phyloP scores from a whole-genome alignment of 805 yeast species.

The Metschnikowia aberdeeniae region DNA sequence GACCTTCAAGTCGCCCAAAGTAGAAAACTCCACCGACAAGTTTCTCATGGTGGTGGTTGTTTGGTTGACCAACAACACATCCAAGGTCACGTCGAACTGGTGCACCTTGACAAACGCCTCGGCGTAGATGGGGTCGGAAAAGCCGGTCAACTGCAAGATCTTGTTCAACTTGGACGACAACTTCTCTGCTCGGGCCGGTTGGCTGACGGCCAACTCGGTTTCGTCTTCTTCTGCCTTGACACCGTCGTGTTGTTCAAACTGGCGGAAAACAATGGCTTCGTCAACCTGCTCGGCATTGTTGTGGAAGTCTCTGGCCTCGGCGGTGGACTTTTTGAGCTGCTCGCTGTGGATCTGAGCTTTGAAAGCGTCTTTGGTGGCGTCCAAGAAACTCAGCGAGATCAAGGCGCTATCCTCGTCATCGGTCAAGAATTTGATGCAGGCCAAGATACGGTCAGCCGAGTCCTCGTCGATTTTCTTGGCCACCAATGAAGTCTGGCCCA shows the following conservation, averaged over 20 bases:
- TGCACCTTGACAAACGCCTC: slow-evolving; percentile 96
- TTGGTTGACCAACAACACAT: slow-evolving; percentile 91
- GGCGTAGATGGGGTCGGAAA: slow-evolving; percentile 95
- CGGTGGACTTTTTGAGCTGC: slow-evolving; percentile 54
- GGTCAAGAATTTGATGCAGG: slow-evolving; percentile 77
- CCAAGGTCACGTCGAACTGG: slow-evolving; percentile 93
- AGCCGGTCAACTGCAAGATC: slow-evolving; percentile 94
- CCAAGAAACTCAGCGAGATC: slow-evolving; percentile 70
- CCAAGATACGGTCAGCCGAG: slow-evolving; percentile 86
- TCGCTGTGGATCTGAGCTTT: slow-evolving; percentile 60
- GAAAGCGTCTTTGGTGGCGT: slow-evolving; percentile 85
- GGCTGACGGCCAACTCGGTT: slow-evolving; percentile 56
- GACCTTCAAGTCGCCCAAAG: slow-evolving; percentile 92
- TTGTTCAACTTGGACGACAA: slow-evolving; percentile 77
- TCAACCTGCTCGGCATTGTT: slow-evolving; percentile 73
- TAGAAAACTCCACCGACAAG: slow-evolving; percentile 89
- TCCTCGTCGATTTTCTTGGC: slow-evolving; percentile 88
- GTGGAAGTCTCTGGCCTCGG: slow-evolving; percentile 53
- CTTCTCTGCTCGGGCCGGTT: slow-evolving; percentile 50
- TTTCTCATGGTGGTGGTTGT: slow-evolving; percentile 88
- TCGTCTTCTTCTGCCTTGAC: slow-evolving; percentile 30
- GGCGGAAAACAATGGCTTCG: slow-evolving; percentile 74
- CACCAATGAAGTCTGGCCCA: slow-evolving; percentile 69
- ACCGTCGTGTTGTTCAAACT: slow-evolving; percentile 48
- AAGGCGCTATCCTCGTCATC: slow-evolving; percentile 54